Percentiles rank a stretch among this genome's conserved stretches.
phyloP scores from a whole-genome alignment of 345 rosid genomes.

The Citrus trifoliata region DNA sequence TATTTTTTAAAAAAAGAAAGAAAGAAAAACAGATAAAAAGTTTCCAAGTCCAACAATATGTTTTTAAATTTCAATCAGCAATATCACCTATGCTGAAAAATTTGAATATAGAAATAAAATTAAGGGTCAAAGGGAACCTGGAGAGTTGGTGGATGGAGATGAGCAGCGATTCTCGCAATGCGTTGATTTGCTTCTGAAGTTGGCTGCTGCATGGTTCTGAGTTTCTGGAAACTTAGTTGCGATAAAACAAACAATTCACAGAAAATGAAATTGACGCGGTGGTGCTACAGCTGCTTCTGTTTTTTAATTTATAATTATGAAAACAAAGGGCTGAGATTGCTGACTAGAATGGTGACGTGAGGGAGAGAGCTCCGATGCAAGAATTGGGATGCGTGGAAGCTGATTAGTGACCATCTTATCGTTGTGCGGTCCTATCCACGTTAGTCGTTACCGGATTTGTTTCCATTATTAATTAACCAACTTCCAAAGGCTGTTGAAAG shows the following conservation, averaged over 20 bases:
- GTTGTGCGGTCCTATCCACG: not conserved
- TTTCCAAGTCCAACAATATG: too few relatives aligned
- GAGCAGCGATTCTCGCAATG: constrained; percentile 72
- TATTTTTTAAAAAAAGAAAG: not conserved
- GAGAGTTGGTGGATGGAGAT: constrained; percentile 54
- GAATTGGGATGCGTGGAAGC: constrained; percentile 37
- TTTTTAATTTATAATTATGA: not conserved
- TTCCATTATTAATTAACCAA: too few relatives aligned
- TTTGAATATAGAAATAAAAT: not conserved
- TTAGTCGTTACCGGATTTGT: not conserved
- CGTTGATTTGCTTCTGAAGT: constrained; percentile 54
- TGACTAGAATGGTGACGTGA: constrained; percentile 1
- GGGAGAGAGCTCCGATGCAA: not conserved
- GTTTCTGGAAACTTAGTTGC: not conserved
- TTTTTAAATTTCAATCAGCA: not conserved
- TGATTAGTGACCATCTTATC: constrained; percentile 15
- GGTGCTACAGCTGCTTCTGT: not conserved
- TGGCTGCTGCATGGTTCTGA: constrained; percentile 20
- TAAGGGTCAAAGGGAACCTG: not conserved
- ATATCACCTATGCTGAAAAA: not conserved
- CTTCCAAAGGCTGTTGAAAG: not conserved
- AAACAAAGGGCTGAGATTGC: constrained; percentile 2
- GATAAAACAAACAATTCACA: not conserved
- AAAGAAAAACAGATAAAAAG: too few relatives aligned
- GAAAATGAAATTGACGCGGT: not conserved